Percentiles rank a stretch among this genome's conserved stretches.
These are phyloP conservation scores for Thraustotheca clavata DNA, from an alignment of 352 stramenopile species.

Conservation along the genomic window DNA sequence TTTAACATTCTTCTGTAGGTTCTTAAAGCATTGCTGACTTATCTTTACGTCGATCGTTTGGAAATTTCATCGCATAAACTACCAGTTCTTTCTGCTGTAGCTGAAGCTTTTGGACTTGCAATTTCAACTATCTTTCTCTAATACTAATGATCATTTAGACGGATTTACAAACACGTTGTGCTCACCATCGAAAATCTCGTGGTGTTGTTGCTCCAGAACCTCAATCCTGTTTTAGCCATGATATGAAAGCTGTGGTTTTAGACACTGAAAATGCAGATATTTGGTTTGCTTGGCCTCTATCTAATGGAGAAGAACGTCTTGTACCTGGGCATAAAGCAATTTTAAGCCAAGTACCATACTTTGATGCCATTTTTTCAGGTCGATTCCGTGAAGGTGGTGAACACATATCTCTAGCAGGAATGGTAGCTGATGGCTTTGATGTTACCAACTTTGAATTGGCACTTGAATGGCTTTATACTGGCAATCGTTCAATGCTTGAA, in stretches of 20 bases:
- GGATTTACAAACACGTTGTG: not conserved
- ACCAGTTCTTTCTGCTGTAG: conserved; percentile 42
- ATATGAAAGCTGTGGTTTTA: conserved; percentile 46
- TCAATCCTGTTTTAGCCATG: conserved; percentile 37
- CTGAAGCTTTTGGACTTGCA: conserved; percentile 20
- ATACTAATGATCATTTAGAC: not conserved
- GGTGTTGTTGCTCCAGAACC: conserved; percentile 25
- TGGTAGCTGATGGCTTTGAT: conserved; percentile 12
- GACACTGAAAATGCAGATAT: conserved; percentile 44
- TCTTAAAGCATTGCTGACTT: conserved; percentile 52
- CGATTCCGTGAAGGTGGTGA: conserved; percentile 50
- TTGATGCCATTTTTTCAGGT: conserved; percentile 73
- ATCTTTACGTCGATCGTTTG: conserved; percentile 62
- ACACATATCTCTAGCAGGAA: not conserved
- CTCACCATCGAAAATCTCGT: not conserved
- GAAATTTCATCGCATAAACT: conserved; percentile 57
- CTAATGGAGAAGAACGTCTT: conserved; percentile 26
- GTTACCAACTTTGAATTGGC: conserved; percentile 1
- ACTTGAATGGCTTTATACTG: conserved; percentile 16
- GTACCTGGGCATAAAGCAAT: conserved; percentile 63
- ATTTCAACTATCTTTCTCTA: not conserved
- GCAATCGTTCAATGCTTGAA: not conserved
- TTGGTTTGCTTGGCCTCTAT: conserved; percentile 75
- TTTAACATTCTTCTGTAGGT: conserved; percentile 26
- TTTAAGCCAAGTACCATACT: conserved; percentile 70